phyloP scores from a whole-genome alignment of 495 filamentous ascomycete species.

The Pyronema omphalodes region DNA sequence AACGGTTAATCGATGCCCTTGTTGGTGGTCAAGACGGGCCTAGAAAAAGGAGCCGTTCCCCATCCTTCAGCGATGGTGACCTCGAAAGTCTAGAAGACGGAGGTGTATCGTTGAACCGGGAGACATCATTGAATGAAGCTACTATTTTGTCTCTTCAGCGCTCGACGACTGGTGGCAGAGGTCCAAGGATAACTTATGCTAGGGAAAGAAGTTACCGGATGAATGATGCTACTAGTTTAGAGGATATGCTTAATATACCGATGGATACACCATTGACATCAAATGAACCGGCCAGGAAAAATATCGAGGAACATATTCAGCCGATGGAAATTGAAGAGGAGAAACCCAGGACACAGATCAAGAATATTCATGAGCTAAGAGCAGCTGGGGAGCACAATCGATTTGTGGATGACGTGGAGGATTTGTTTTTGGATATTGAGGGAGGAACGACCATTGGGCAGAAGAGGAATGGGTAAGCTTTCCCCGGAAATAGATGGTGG shows the following conservation, averaged over 20 bases:
- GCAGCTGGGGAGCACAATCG: conserved; percentile 70
- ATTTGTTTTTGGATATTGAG: conserved; percentile 65
- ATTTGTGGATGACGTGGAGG: conserved; percentile 61
- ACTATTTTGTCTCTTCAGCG: neutral
- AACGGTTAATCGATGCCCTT: conserved; percentile 38
- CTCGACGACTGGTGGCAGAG: neutral
- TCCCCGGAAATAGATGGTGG: too few relatives aligned
- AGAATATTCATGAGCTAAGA: conserved; percentile 77
- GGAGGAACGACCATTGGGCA: conserved; percentile 7
- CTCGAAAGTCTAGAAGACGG: neutral
- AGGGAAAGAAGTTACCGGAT: conserved; percentile 20
- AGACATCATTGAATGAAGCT: neutral
- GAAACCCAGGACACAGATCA: conserved; percentile 35
- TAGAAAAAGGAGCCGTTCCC: conserved; percentile 14
- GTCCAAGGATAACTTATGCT: conserved; percentile 22
- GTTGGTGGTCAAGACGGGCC: conserved; percentile 15
- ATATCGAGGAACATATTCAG: neutral
- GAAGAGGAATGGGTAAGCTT: conserved; percentile 18
- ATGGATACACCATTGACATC: conserved; percentile 13
- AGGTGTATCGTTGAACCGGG: neutral
- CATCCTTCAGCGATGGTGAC: neutral
- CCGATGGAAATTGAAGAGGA: conserved; percentile 34
- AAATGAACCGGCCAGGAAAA: conserved; percentile 24
- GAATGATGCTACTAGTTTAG: conserved; percentile 18
- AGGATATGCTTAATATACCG: conserved; percentile 18